These are phyloP conservation scores for Nematocida ausubeli DNA, from an alignment of 371 early-diverging fungal species.

Conservation along the genomic window DNA sequence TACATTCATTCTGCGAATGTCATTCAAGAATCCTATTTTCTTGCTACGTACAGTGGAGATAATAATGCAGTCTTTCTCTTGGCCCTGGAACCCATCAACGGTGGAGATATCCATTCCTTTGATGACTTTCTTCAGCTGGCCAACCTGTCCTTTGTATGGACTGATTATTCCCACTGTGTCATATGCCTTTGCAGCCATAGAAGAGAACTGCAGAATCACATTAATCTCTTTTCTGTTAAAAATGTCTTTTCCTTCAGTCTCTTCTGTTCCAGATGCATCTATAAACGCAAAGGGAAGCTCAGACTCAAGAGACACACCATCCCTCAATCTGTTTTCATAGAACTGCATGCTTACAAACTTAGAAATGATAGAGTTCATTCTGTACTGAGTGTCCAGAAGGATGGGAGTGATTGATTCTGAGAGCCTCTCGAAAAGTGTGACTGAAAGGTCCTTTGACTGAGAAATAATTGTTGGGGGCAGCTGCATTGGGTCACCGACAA, in stretches of 20 bases:
- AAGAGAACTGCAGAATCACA: neutral
- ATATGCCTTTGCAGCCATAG: neutral
- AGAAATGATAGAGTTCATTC: conserved; percentile 59
- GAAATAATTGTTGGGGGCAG: conserved; percentile 68
- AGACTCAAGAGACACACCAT: neutral
- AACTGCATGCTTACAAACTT: conserved; percentile 55
- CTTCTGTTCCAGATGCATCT: conserved; percentile 52
- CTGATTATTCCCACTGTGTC: conserved; percentile 85
- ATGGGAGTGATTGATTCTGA: conserved; percentile 18
- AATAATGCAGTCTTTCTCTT: conserved; percentile 80
- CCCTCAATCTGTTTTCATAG: conserved; percentile 57
- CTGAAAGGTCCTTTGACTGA: neutral
- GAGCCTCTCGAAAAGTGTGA: conserved; percentile 39
- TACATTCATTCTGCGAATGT: conserved; percentile 84
- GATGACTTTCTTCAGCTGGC: conserved; percentile 78
- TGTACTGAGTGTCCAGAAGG: conserved; percentile 64
- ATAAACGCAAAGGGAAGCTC: conserved; percentile 48
- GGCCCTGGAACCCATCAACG: conserved; percentile 95
- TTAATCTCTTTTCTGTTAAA: conserved; percentile 29
- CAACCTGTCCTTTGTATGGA: conserved; percentile 95
- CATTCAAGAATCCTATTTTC: conserved; percentile 83
- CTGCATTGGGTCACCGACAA: conserved; percentile 95
- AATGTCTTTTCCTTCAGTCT: conserved; percentile 17
- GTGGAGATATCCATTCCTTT: conserved; percentile 77
- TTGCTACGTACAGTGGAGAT: conserved; percentile 81